Base-by-base conservation (phyloP, 2,329 filamentous ascomycete genomes). In the Tolypocladium sp. region DNA sequence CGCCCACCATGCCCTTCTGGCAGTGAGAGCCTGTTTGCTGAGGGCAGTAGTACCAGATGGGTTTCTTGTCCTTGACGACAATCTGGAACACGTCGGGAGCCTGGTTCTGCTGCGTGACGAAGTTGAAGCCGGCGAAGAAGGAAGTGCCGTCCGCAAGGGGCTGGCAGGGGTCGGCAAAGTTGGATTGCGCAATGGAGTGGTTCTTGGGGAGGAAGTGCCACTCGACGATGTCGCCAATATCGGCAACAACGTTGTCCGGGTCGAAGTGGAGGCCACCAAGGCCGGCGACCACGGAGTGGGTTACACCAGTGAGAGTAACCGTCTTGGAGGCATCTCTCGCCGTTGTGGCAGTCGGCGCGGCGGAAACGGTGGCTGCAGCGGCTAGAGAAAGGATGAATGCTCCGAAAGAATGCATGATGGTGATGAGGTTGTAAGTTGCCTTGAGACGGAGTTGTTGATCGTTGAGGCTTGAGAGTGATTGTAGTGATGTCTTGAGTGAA, bases 181-280 rank as follows among this genome's bases (percentile, higher is more conserved):
- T 71, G 42, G 75, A 76, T 67, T 77, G 70, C 2, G 65, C 74
- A 49, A 84, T 72, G 22, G 76, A 76, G 75, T 83, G 82, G 71
- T 79, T 81, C 60, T 64, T 67, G 10, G 81, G 76, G 62, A 76
- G 77, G 74, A 79, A 84, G 66, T 80, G 77, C 73, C 78, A 85
- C 71, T 84, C 80, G 59, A 85, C 68, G 4, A 79, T 63, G 61
- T 82, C 79, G 60, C 81, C 82, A 9, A 76, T 59, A 13, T 72
- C 68, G 22, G 81, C 82, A 3, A 74, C 75, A 46, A 82, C 71
- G 62, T 75, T 77, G 61, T 78, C 72, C 1, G 82, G 82, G 55
- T 76, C 73, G 69, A 84, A 85, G 55, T 66, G 68, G 38, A 83
- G 74, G 52, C 76, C 76, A 33, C 69, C 73, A 5, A 71, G 73